Evolutionary conservation across 2,329 filamentous ascomycete species (phyloP).

Genomic region (Podosphaera leucotricha): DNA sequence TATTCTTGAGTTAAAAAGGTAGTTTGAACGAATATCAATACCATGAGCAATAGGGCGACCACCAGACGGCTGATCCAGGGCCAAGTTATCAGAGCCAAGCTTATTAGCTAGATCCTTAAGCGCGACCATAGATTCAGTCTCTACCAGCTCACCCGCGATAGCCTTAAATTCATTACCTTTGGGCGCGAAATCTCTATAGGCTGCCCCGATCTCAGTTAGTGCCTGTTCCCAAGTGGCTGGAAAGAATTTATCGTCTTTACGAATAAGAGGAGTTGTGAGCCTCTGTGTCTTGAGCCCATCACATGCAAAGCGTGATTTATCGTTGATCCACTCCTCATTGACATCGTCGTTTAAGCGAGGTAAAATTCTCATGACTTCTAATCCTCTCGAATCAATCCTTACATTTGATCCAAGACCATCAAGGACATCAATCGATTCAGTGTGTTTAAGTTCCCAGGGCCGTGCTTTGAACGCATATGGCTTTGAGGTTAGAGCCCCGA

Average conservation of each 20-base stretch:
- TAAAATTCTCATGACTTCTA: slow-evolving; percentile 88
- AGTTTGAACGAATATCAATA: slow-evolving; percentile 81
- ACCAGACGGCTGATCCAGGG: slow-evolving; percentile 71
- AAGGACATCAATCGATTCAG: slow-evolving; percentile 84
- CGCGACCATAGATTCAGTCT: slow-evolving; percentile 81
- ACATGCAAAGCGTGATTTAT: slow-evolving; percentile 90
- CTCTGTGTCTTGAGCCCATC: slow-evolving; percentile 93
- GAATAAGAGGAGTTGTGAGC: slow-evolving; percentile 75
- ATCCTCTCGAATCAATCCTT: slow-evolving; percentile 71
- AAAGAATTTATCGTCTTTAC: slow-evolving; percentile 73
- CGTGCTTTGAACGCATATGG: slow-evolving; percentile 92
- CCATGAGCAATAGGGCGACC: slow-evolving; percentile 72
- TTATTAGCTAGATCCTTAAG: slow-evolving; percentile 96
- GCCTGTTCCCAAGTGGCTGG: slow-evolving; percentile 92
- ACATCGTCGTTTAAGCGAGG: slow-evolving; percentile 91
- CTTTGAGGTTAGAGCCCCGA: slow-evolving; percentile 89
- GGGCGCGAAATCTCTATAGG: slow-evolving; percentile 55
- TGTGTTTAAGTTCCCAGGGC: slow-evolving; percentile 92
- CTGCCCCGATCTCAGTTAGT: slow-evolving; percentile 61
- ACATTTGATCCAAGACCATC: slow-evolving; percentile 89
- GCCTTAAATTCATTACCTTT: slow-evolving; percentile 91
- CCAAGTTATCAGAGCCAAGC: slow-evolving; percentile 86
- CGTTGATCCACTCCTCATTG: slow-evolving; percentile 99
- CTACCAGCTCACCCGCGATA: slow-evolving; percentile 71
- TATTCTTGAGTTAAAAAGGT: slow-evolving; percentile 90